Evolutionary conservation across 345 rosid species (phyloP), one percentile per base, ranked within the genome.

Genomic region (Clausena lansium): DNA sequence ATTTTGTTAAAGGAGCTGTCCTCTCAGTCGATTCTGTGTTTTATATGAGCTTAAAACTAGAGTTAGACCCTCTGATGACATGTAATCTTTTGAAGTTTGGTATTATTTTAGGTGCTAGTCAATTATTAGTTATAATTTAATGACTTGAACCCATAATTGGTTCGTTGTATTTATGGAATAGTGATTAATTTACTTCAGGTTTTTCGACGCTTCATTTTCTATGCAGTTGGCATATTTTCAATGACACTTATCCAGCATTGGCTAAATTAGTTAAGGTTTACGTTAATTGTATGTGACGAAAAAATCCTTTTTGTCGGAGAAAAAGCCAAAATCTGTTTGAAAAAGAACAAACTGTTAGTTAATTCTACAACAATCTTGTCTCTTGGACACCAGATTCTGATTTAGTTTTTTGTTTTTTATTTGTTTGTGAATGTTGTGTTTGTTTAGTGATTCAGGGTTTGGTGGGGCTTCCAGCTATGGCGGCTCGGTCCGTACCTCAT

Each of bases 391-490:
- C 17, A 30, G 11, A 47, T 63, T 22, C 70, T 63, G 22, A 50
- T 63, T 45, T 1, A 11, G 38, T 32, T 19, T 58, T 35, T 11
- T 2, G 17, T 61, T 64, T 70, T 52, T 80, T 71, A 63, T 32
- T 63, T 74, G 61, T 63, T 64, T 75, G 77, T 63, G 61, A 58
- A 32, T 67, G 71, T 59, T 78, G 62, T 64, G 80, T 72, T 62
- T 69, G 76, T 79, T 84, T 78, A 97, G 99, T 87, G 97, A 91
- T 76, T 88, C 99, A 50, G 98, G 98, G 65, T 93, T 97, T 85
- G 98, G 99, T 74, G 98, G 98, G 71, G 84, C 89, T 78, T 88
- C 94, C 19, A 68, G 86, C 30, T 91, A 90, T 75, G 88, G 89
- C 30, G 83, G 90, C 66, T 87, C 94, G 4, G 84, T 64, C 36